These are phyloP conservation scores for Penicillium dipodomyicola DNA, from an alignment of 495 filamentous ascomycete genomes.

Conservation along the genomic window DNA sequence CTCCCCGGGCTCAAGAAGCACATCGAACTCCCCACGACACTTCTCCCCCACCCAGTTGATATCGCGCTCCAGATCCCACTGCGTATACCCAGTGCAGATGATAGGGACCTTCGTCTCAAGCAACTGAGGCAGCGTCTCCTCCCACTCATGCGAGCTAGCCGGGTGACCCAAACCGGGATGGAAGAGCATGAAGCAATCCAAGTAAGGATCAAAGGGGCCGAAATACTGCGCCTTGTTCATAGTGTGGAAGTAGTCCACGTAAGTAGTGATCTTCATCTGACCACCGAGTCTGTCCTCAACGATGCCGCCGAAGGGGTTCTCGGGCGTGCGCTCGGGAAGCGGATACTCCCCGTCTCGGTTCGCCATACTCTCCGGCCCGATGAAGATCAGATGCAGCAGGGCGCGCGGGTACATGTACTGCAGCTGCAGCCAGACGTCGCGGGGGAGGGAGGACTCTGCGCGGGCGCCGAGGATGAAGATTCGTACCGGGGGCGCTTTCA, in stretches of 20 bases:
- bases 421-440: slow-evolving; percentile 91
- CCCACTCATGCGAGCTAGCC: slow-evolving; percentile 88
- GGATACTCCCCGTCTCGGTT: slow-evolving; percentile 89
- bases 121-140: slow-evolving; percentile 79
- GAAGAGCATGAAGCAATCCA: slow-evolving; percentile 94
- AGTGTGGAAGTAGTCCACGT: slow-evolving; percentile 97
- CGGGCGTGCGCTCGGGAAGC: slow-evolving; percentile 73
- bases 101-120: slow-evolving; percentile 94
- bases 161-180: slow-evolving; percentile 95
- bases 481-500: slow-evolving; percentile 80
- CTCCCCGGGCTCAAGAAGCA: slow-evolving; percentile 87
- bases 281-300: slow-evolving; percentile 83
- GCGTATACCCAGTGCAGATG: slow-evolving; percentile 91
- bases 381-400: slow-evolving; percentile 77
- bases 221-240: slow-evolving; percentile 87
- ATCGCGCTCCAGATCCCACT: slow-evolving; percentile 90
- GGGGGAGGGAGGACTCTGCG: slow-evolving; percentile 91
- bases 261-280: slow-evolving; percentile 91
- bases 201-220: slow-evolving; percentile 93
- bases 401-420: slow-evolving; percentile 82
- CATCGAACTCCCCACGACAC: slow-evolving; percentile 83
- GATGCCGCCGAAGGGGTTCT: slow-evolving; percentile 88
- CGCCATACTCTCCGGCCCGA: slow-evolving; percentile 92
- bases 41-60: slow-evolving; percentile 82
- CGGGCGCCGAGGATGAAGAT: slow-evolving; percentile 94